These are phyloP conservation scores for Cyclotella atomus DNA, from an alignment of 108 stramenopile species.

Conservation along the genomic window DNA sequence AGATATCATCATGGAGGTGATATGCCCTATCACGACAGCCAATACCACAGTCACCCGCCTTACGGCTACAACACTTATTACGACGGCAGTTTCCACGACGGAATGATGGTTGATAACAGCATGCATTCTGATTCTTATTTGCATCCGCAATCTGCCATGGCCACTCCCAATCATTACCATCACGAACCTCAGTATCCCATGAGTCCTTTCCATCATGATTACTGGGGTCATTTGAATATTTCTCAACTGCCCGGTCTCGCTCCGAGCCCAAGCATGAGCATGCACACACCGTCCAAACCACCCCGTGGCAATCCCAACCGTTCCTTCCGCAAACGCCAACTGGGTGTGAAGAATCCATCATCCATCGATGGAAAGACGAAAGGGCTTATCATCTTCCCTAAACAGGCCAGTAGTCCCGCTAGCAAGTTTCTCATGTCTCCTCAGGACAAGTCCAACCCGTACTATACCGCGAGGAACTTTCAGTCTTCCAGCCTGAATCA, in stretches of 20 bases:
- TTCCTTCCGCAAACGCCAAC: conserved; percentile 29
- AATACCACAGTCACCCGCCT: conserved; percentile 16
- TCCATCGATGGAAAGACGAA: conserved; percentile 40
- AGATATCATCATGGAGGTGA: conserved; percentile 34
- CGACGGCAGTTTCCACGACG: conserved; percentile 39
- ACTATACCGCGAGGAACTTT: conserved; percentile 20
- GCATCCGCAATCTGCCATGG: conserved; percentile 10
- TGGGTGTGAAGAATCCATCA: too few relatives aligned
- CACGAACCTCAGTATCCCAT: conserved; percentile 22
- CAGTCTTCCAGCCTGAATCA: conserved; percentile 35
- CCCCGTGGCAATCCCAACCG: conserved; percentile 27
- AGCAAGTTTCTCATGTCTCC: conserved; percentile 53
- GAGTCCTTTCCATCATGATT: conserved; percentile 24
- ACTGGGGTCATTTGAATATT: conserved; percentile 49
- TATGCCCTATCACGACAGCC: conserved; percentile 26
- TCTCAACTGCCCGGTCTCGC: conserved; percentile 49
- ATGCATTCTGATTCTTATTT: conserved; percentile 30
- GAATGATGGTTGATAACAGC: conserved; percentile 28
- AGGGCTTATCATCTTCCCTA: conserved; percentile 46
- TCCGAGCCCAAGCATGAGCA: conserved; percentile 42
- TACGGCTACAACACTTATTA: conserved; percentile 43
- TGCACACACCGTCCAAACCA: conserved; percentile 44
- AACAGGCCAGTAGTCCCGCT: conserved; percentile 46
- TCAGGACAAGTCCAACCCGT: conserved; percentile 40
- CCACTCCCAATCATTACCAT: conserved; percentile 31